Evolutionary conservation across 2,329 filamentous ascomycete genomes (phyloP).

Genomic region (Juglanconis sp.): DNA sequence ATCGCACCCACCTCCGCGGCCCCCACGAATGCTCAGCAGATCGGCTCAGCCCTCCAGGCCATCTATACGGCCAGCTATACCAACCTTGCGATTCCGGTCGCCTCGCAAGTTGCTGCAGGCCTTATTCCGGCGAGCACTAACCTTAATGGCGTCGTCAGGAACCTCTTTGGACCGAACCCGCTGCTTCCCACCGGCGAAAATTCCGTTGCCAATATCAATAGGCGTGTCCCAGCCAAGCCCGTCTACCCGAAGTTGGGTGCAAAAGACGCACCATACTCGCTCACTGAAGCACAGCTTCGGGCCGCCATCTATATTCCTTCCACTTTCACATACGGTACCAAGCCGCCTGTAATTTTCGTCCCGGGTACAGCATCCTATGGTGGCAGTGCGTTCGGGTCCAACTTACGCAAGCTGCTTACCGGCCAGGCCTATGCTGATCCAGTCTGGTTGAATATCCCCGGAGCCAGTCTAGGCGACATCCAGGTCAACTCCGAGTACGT

Average conservation of each 20-base stretch:
- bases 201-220: neutral
- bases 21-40: neutral
- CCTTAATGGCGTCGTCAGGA: neutral
- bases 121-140: neutral
- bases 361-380: conserved; percentile 2
- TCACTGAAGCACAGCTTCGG: neutral
- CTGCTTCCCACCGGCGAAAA: neutral
- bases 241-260: conserved; percentile 33
- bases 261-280: neutral
- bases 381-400: conserved; percentile 2
- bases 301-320: neutral
- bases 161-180: neutral
- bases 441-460: conserved; percentile 2
- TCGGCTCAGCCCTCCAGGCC: neutral
- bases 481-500: conserved; percentile 5
- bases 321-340: neutral
- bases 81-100: neutral
- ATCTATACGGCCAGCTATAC: neutral
- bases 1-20: neutral
- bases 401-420: conserved; percentile 1
- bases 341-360: neutral
- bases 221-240: neutral
- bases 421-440: neutral
- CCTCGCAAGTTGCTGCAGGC: neutral
- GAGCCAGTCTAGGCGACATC: neutral